phyloP scores from a whole-genome alignment of 2,329 filamentous ascomycete genomes.

The Thielaviopsis euricoi region DNA sequence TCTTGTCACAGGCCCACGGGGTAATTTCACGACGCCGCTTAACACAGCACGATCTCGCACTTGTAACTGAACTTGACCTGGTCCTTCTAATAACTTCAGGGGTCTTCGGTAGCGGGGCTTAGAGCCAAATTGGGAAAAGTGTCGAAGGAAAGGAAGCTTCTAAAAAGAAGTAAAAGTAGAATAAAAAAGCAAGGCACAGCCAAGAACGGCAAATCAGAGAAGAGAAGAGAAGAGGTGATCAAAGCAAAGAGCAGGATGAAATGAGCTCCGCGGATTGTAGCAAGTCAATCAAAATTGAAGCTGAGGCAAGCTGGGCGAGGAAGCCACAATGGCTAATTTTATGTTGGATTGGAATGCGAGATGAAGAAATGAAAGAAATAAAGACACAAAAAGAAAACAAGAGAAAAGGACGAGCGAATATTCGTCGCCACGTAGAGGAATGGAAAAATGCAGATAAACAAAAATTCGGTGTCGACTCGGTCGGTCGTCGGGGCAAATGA shows the following conservation, averaged over 20 bases:
- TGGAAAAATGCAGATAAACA: not conserved
- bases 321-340: not conserved
- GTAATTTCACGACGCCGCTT: conserved; percentile 4
- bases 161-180: not conserved
- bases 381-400: too few species aligned
- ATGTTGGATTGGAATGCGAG: not conserved
- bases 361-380: not conserved
- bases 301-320: not conserved
- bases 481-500: not conserved
- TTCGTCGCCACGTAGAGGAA: not conserved
- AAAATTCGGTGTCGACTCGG: not conserved
- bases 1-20: not conserved
- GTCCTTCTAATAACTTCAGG: not conserved
- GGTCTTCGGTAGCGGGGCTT: conserved; percentile 1
- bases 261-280: too few species aligned
- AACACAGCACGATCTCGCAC: not conserved
- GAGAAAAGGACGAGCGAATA: not conserved
- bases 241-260: too few species aligned
- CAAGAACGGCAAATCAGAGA: too few species aligned
- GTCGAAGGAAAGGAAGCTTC: not conserved
- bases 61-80: not conserved
- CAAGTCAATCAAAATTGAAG: not conserved
- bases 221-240: too few species aligned
- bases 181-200: not conserved
- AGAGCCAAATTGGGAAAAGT: not conserved